Conservation (phyloP, 805 yeast genomes). For the Teunomyces aglyptinius region DNA sequence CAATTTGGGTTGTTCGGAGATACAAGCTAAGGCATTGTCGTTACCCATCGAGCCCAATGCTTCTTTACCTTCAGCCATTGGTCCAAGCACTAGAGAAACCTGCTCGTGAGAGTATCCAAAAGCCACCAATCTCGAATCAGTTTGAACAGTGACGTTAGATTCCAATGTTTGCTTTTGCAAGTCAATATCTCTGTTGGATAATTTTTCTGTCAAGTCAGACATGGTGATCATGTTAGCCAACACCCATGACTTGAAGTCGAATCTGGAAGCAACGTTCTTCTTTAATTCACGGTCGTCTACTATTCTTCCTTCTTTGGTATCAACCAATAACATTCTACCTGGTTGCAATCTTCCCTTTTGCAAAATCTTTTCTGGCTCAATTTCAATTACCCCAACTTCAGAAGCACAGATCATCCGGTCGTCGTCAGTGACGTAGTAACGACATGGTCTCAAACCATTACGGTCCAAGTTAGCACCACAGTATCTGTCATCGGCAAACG, state of each 20-base stretch:
- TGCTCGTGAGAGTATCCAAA: slow-evolving; percentile 96
- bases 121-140: slow-evolving; percentile 80
- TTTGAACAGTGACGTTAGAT: slow-evolving; percentile 51
- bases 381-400: slow-evolving; percentile 94
- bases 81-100: slow-evolving; percentile 74
- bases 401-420: slow-evolving; percentile 97
- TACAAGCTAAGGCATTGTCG: slow-evolving; percentile 92
- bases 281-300: slow-evolving; percentile 93
- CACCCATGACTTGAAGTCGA: slow-evolving; percentile 93
- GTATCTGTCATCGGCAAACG: slow-evolving; percentile 95
- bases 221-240: slow-evolving; percentile 81
- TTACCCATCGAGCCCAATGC: slow-evolving; percentile 99
- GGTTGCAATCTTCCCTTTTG: slow-evolving; percentile 95
- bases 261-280: slow-evolving; percentile 69
- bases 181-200: slow-evolving; percentile 38
- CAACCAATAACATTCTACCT: slow-evolving; percentile 93
- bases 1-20: slow-evolving; percentile 87
- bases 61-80: slow-evolving; percentile 96
- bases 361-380: slow-evolving; percentile 76
- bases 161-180: slow-evolving; percentile 13
- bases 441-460: slow-evolving; percentile 97
- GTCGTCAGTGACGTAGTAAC: slow-evolving; percentile 92
- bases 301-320: slow-evolving; percentile 86
- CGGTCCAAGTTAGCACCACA: slow-evolving; percentile 98
- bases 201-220: slow-evolving; percentile 68